Percentiles rank a stretch among this genome's conserved stretches.
Conservation (phyloP, 2,329 filamentous ascomycete species). For the Neophaeococcomyces mojaviensis region DNA sequence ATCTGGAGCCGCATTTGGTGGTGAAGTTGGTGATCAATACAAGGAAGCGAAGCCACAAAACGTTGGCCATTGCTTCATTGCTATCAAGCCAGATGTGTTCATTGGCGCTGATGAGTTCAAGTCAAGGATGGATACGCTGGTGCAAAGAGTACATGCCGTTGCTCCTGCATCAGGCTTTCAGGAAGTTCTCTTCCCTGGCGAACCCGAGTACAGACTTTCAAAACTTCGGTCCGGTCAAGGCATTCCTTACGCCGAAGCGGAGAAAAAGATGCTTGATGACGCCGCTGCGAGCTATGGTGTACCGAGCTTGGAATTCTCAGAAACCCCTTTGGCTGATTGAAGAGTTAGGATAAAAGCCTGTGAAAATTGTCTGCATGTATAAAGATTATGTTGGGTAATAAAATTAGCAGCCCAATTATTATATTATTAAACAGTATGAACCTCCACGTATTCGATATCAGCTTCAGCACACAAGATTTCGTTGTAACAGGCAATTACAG, state of each 20-base stretch:
- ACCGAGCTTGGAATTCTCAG: too few species aligned
- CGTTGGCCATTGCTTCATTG: conserved; percentile 67
- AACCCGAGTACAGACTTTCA: conserved; percentile 46
- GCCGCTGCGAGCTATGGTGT: conserved; percentile 44
- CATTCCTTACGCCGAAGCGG: conserved; percentile 43
- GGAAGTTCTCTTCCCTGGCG: conserved; percentile 51
- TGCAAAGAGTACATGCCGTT: conserved; percentile 45
- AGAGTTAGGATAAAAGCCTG: too few species aligned
- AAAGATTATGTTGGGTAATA: too few species aligned
- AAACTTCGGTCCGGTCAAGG: conserved; percentile 35
- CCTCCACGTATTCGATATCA: too few species aligned
- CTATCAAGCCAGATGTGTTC: conserved; percentile 67
- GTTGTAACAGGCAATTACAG: too few species aligned
- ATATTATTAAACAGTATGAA: too few species aligned
- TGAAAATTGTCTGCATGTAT: too few species aligned
- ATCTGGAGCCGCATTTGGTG: conserved; percentile 70
- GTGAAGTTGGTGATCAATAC: conserved; percentile 69
- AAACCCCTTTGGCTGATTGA: too few species aligned
- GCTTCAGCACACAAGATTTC: too few species aligned
- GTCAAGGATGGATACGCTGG: conserved; percentile 50
- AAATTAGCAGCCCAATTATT: too few species aligned
- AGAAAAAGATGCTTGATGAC: conserved; percentile 43
- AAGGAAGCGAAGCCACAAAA: conserved; percentile 61
- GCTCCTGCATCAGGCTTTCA: conserved; percentile 49
- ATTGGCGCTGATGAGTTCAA: conserved; percentile 64